Percentiles rank a stretch among this genome's conserved stretches.
These are phyloP conservation scores for Calocybe cyanea DNA, from an alignment of 768 basidiomycete species.

Conservation along the genomic window DNA sequence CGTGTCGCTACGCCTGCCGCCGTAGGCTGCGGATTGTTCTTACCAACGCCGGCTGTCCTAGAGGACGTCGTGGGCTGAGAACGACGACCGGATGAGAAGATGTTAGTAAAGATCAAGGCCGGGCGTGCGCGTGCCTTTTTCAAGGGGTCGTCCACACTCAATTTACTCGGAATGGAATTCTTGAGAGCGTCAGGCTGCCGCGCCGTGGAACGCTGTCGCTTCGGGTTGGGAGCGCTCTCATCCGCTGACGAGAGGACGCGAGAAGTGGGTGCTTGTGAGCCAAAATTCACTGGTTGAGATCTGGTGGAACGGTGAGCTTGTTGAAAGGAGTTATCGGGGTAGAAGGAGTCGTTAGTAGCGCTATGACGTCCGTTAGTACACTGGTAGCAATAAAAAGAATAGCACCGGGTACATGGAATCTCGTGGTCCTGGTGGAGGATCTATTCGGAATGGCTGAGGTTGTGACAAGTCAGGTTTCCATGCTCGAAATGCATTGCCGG, in stretches of 20 bases:
- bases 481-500: slow-evolving; percentile 52
- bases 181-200: slow-evolving; percentile 51
- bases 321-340: slow-evolving; percentile 56
- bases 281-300: slow-evolving; percentile 36
- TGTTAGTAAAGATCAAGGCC: slow-evolving; percentile 83
- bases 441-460: slow-evolving; percentile 58
- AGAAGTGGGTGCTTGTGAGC: slow-evolving; percentile 46
- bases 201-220: slow-evolving; percentile 65
- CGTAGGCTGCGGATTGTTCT: slow-evolving; percentile 42
- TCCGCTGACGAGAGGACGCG: slow-evolving; percentile 81
- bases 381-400: slow-evolving; percentile 5
- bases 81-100: slow-evolving; percentile 84
- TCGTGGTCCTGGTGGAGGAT: slow-evolving; percentile 42
- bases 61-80: slow-evolving; percentile 69
- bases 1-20: slow-evolving; percentile 49
- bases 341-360: slow-evolving; percentile 24
- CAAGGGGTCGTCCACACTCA: slow-evolving; percentile 62
- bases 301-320: slow-evolving; percentile 45
- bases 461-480: slow-evolving; percentile 52
- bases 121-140: slow-evolving; percentile 92
- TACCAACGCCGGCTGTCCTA: slow-evolving; percentile 51
- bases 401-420: slow-evolving; percentile 56
- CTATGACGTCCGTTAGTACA: neutral
- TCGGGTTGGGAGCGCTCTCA: slow-evolving; percentile 74
- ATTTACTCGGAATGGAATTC: slow-evolving; percentile 49